Conservation (phyloP, 2,329 filamentous ascomycete species). For the Aspergillus piperis region DNA sequence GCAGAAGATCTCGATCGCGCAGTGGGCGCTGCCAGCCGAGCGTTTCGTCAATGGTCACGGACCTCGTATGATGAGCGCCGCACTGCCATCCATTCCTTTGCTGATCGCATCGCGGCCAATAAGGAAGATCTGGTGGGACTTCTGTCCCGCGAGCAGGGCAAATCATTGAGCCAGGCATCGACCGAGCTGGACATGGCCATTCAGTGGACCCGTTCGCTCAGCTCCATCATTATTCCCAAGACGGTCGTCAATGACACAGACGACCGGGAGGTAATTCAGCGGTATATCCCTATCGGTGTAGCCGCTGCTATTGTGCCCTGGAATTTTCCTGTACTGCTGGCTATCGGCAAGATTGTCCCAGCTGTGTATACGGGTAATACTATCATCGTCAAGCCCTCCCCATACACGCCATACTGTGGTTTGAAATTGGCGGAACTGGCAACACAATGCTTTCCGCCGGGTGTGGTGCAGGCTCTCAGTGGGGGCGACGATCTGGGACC, state of each 20-base stretch:
- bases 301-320: constrained; percentile 61
- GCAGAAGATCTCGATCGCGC: constrained; percentile 54
- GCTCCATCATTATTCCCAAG: constrained; percentile 43
- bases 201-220: constrained; percentile 24
- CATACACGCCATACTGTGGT: constrained; percentile 55
- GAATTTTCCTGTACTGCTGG: constrained; percentile 54
- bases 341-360: constrained; percentile 54
- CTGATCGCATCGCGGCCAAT: constrained; percentile 38
- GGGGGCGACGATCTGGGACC: constrained; percentile 59
- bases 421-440: constrained; percentile 57
- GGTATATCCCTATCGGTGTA: constrained; percentile 44
- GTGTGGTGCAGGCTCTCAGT: constrained; percentile 59
- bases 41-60: constrained; percentile 51
- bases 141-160: constrained; percentile 47
- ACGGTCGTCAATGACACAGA: constrained; percentile 53
- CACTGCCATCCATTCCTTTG: constrained; percentile 34
- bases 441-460: constrained; percentile 53
- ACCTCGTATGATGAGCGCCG: constrained; percentile 37
- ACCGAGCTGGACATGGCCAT: constrained; percentile 31
- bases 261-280: constrained; percentile 34
- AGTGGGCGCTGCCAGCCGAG: constrained; percentile 50
- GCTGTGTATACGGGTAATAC: constrained; percentile 56
- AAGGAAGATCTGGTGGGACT: constrained; percentile 40
- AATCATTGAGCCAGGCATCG: constrained; percentile 34
- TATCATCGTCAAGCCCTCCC: constrained; percentile 59